These are phyloP conservation scores for Thelephora ganbajun DNA, from an alignment of 768 basidiomycete species.

Conservation along the genomic window DNA sequence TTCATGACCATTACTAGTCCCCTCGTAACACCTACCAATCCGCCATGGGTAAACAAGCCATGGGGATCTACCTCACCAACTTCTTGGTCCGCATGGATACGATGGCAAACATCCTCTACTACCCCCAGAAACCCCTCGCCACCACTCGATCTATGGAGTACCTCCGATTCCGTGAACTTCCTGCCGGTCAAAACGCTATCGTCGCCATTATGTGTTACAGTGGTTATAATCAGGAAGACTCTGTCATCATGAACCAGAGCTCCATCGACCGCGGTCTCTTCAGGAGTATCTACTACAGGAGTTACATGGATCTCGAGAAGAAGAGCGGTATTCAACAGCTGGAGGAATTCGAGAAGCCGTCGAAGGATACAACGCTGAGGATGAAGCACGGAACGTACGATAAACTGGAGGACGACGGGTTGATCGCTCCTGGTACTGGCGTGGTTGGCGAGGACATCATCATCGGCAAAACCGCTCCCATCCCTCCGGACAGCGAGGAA, in stretches of 20 bases:
- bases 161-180: slow-evolving; percentile 94
- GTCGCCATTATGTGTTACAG: slow-evolving; percentile 98
- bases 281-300: slow-evolving; percentile 96
- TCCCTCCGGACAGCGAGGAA: slow-evolving; percentile 94
- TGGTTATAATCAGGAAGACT: slow-evolving; percentile 99
- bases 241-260: slow-evolving; percentile 99
- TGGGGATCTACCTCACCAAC: slow-evolving; percentile 98
- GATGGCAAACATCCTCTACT: slow-evolving; percentile 99
- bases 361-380: slow-evolving; percentile 80
- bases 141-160: slow-evolving; percentile 99
- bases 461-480: slow-evolving; percentile 96
- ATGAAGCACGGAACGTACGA: slow-evolving; percentile 99
- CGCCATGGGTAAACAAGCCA: slow-evolving; percentile 99
- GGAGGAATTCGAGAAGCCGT: slow-evolving; percentile 96
- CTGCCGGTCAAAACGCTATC: slow-evolving; percentile 98
- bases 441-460: slow-evolving; percentile 97
- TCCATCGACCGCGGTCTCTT: slow-evolving; percentile 97
- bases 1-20: slow-evolving; percentile 38
- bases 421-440: slow-evolving; percentile 91
- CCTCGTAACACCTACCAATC: slow-evolving; percentile 99
- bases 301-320: slow-evolving; percentile 98
- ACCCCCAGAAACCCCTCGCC: slow-evolving; percentile 97
- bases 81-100: slow-evolving; percentile 99
- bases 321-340: slow-evolving; percentile 82
- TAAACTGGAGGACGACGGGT: slow-evolving; percentile 91